A percentile compares a stretch with the other conserved stretches of the same genome.
These are phyloP conservation scores for Fragilaria radians DNA, from an alignment of 108 stramenopile species.

Conservation along the genomic window DNA sequence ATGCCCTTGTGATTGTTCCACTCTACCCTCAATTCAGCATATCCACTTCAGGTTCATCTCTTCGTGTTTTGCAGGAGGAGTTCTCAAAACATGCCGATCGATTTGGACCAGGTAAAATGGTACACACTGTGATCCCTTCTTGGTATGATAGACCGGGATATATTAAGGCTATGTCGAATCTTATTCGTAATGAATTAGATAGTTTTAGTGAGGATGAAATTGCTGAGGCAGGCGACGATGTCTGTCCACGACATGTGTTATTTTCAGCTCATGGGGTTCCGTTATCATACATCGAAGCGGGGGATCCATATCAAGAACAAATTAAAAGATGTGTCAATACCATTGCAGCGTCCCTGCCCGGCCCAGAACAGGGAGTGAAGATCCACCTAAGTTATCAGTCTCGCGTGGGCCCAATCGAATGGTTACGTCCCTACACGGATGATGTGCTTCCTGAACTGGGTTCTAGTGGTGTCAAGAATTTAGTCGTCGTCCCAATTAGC, in stretches of 20 bases:
- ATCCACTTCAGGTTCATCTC: conserved; percentile 87
- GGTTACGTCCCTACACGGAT: conserved; percentile 98
- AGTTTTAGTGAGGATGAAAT: conserved; percentile 75
- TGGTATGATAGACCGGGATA: conserved; percentile 97
- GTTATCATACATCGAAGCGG: conserved; percentile 90
- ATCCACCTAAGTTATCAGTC: conserved; percentile 89
- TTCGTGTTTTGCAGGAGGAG: conserved; percentile 91
- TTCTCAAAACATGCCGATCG: conserved; percentile 60
- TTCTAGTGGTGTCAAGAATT: conserved; percentile 78
- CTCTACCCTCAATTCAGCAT: conserved; percentile 98
- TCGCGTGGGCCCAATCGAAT: conserved; percentile 97
- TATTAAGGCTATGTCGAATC: conserved; percentile 69
- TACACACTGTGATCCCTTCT: conserved; percentile 92
- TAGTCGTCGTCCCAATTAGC: conserved; percentile 96
- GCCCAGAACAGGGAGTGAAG: conserved; percentile 55
- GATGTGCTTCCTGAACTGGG: conserved; percentile 89
- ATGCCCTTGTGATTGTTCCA: conserved; percentile 88
- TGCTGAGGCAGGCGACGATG: conserved; percentile 36
- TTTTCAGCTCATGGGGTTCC: conserved; percentile 99
- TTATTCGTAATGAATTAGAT: conserved; percentile 82
- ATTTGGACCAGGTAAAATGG: conserved; percentile 63
- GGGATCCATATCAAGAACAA: conserved; percentile 95
- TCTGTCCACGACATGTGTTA: conserved; percentile 69
- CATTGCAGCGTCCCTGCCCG: conserved; percentile 51
- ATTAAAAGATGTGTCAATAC: conserved; percentile 77